Evolutionary conservation across 768 basidiomycete genomes (phyloP).

Genomic region (Tephrocybe sp.): DNA sequence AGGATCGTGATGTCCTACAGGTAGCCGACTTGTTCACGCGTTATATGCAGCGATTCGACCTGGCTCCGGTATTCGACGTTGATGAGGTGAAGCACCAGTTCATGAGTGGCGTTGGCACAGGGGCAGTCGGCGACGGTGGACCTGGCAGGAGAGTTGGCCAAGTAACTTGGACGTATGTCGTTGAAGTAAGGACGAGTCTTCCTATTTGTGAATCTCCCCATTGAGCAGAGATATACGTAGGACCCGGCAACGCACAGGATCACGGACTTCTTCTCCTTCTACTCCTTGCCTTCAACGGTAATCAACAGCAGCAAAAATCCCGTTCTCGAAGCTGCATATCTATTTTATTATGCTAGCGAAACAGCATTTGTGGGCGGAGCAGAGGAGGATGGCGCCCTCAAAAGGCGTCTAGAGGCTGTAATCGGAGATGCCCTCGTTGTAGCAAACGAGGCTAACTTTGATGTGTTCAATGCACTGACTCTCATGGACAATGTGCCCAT

Average conservation of each 20-base stretch:
- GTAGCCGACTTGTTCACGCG: constrained; percentile 69
- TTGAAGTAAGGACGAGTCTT: constrained; percentile 63
- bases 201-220: not conserved
- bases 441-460: constrained; percentile 84
- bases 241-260: constrained; percentile 79
- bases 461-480: constrained; percentile 95
- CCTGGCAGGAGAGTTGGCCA: constrained; percentile 66
- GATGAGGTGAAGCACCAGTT: constrained; percentile 89
- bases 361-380: constrained; percentile 61
- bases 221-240: constrained; percentile 36
- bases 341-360: constrained; percentile 93
- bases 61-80: constrained; percentile 69
- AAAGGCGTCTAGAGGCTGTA: constrained; percentile 67
- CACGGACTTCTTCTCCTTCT: constrained; percentile 97
- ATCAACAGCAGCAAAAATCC: constrained; percentile 74
- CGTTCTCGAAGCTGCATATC: constrained; percentile 87
- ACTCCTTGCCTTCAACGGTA: constrained; percentile 92
- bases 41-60: constrained; percentile 86
- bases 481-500: constrained; percentile 91
- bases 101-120: constrained; percentile 76
- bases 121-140: constrained; percentile 49
- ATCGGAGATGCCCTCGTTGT: constrained; percentile 79
- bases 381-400: constrained; percentile 63
- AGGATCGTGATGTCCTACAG: constrained; percentile 69
- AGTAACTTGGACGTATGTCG: constrained; percentile 95